These are phyloP conservation scores for Teratosphaeria gauchensis DNA, from an alignment of 2,329 filamentous ascomycete species.

Conservation along the genomic window DNA sequence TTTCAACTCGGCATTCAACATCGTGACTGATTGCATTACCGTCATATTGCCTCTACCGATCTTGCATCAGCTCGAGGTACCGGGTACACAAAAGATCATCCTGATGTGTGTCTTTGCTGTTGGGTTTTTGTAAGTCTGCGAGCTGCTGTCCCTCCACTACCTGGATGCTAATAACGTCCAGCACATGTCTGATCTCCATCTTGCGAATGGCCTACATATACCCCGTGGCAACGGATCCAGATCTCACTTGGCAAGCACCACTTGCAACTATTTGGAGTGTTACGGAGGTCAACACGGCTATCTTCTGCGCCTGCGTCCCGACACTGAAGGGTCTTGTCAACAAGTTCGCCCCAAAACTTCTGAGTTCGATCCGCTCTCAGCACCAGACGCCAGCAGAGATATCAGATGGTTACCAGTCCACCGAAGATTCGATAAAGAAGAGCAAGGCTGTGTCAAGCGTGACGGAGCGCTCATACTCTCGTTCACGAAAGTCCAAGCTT, in stretches of 20 bases:
- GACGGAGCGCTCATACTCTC: neutral
- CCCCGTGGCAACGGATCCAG: neutral
- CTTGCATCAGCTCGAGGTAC: neutral
- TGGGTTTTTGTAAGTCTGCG: neutral
- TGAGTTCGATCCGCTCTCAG: slow-evolving; percentile 1
- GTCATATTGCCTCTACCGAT: neutral
- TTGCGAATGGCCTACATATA: neutral
- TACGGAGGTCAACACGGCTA: neutral
- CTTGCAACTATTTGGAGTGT: neutral
- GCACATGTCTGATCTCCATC: neutral
- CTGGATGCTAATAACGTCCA: neutral
- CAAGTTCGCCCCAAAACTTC: neutral
- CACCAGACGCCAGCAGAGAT: slow-evolving; percentile 9
- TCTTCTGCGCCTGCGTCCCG: neutral
- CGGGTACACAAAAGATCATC: neutral
- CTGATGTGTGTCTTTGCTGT: neutral
- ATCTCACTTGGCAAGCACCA: neutral
- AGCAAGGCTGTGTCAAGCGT: neutral
- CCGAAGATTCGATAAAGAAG: neutral
- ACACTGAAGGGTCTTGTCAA: neutral
- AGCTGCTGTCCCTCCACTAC: neutral
- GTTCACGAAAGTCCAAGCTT: neutral
- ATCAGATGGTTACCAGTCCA: neutral
- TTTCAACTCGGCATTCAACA: slow-evolving; percentile 5
- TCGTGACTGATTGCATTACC: slow-evolving; percentile 4